Evolutionary conservation across 2,329 filamentous ascomycete species (phyloP), one percentile per base, ranked within the genome.

Genomic region (Emergomyces orientalis): DNA sequence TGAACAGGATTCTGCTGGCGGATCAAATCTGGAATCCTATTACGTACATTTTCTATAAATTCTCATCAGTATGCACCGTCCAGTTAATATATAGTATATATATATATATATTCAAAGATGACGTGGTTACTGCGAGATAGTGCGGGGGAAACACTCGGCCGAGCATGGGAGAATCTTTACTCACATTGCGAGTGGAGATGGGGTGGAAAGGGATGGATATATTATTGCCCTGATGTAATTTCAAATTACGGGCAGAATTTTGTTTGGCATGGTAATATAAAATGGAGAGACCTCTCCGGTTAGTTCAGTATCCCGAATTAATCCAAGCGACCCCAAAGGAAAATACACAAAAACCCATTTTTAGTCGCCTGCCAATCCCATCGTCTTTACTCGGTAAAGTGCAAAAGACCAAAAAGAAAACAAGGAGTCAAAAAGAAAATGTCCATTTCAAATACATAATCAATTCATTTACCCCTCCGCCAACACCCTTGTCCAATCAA

Each of bases 401-500:
- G 22, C 37, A 30, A 19, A 41, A 22, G 22, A 41, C 1, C 8
- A 22, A 56, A 41, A 37, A 39, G 3, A 19, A 25, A 43, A 25
- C 37, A 30, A 43, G 43, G 3, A 25, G 37, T 27, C 14, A 34
- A 19, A 59, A 30, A 45, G 4, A 25, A 17, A 59, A 32, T 17
- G 34, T n/a, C 27, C 30, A 37, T 37, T 14, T 11, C 39, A 43
- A 58, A 43, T 27, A 41, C 8, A 19, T 19, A 58, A 2, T 17
- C 30, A 59, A 59, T 43, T 6, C 19, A 25, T 14, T 61, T 51
- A 76, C 51, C 74, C 80, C 68, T 85, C 83, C 47, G 81, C 77
- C 67, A 88, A 74, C 37, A 86, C 79, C 67, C 82, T 83, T 34
- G 86, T 88, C 88, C 94, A 99, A 79, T 99, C 94, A 79, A 94